Base-by-base conservation (phyloP, 441 rosid genomes). In the Biscutella auriculata region DNA sequence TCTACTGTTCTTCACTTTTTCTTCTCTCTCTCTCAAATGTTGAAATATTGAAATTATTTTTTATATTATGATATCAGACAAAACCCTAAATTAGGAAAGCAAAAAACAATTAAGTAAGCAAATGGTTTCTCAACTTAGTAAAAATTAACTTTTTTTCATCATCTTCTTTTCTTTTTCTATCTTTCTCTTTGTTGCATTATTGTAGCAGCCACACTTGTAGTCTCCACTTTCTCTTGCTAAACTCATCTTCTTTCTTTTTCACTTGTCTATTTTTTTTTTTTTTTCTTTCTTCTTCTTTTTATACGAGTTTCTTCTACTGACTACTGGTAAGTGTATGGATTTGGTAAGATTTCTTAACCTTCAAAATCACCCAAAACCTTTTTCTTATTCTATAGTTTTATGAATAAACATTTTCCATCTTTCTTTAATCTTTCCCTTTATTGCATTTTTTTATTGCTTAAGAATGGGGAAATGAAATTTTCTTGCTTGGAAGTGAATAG, bases 21-120 rank as follows among this genome's bases (percentile, higher is more conserved):
- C 14, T 5, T 23, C 32, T 51, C n/a, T 44, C 67, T 28, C 27
- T 15, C 40, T 28, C 57, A 53, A 36, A 36, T 23, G 21, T 47
- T 37, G 16, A 47, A 61, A 25, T n/a, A n/a, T n/a, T n/a, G n/a
- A n/a, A n/a, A n/a, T n/a, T n/a, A n/a, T n/a, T n/a, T n/a, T n/a
- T n/a, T n/a, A n/a, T n/a, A n/a, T n/a, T n/a, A 29, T 41, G 52
- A 68, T 47, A 61, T 62, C 58, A 61, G 34, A n/a, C n/a, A 8
- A 61, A 68, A 54, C 62, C 72, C 67, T 68, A 68, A 32, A 68
- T 68, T 39, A 61, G 72, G 72, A 32, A 68, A 68, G 57, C 46
- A 61, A 59, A 61, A 41, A 48, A 55, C 48, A 61, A 61, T 61
- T 54, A 61, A 68, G n/a, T 48, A 61, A 48, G 13, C 19, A 56